Percentiles rank a stretch among this genome's conserved stretches.
Conservation (phyloP, 768 basidiomycete genomes). For the Leucocoprinus sp. region DNA sequence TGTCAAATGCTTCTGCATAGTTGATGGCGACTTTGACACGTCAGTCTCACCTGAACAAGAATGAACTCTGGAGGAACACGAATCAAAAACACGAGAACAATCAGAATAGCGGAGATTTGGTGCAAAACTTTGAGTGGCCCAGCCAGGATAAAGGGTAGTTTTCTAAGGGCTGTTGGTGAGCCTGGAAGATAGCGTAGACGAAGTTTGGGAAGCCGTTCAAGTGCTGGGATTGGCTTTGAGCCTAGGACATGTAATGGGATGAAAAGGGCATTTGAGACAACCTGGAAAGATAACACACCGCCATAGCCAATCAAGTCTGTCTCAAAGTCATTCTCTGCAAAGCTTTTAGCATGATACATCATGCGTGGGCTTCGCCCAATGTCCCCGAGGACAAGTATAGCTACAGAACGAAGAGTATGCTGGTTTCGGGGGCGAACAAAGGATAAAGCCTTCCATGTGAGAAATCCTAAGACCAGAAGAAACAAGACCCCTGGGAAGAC, state of each 20-base stretch:
- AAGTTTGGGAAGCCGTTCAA: conserved; percentile 59
- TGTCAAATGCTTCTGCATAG: conserved; percentile 22
- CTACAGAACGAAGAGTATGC: conserved; percentile 60
- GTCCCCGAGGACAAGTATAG: conserved; percentile 89
- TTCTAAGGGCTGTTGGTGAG: conserved; percentile 44
- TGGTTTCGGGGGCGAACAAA: conserved; percentile 26
- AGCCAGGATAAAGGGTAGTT: conserved; percentile 58
- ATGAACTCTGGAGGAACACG: conserved; percentile 72
- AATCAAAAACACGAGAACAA: conserved; percentile 51
- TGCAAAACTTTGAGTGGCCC: conserved; percentile 76
- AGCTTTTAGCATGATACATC: conserved; percentile 98
- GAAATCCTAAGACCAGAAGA: conserved; percentile 24
- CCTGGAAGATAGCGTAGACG: conserved; percentile 61
- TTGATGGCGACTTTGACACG: background rate
- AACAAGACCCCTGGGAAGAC: conserved; percentile 10
- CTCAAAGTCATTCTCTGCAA: conserved; percentile 69
- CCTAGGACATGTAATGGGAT: conserved; percentile 32
- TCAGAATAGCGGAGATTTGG: conserved; percentile 58
- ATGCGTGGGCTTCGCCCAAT: conserved; percentile 93
- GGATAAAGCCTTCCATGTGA: conserved; percentile 19
- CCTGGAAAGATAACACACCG: conserved; percentile 38
- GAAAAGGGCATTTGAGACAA: too few species aligned
- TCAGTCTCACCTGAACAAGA: conserved; percentile 70
- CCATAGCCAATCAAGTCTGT: conserved; percentile 81
- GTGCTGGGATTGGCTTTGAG: conserved; percentile 66